Conservation (phyloP, 1,139 yeast genomes). For the Suhomyces ambrosiae region DNA sequence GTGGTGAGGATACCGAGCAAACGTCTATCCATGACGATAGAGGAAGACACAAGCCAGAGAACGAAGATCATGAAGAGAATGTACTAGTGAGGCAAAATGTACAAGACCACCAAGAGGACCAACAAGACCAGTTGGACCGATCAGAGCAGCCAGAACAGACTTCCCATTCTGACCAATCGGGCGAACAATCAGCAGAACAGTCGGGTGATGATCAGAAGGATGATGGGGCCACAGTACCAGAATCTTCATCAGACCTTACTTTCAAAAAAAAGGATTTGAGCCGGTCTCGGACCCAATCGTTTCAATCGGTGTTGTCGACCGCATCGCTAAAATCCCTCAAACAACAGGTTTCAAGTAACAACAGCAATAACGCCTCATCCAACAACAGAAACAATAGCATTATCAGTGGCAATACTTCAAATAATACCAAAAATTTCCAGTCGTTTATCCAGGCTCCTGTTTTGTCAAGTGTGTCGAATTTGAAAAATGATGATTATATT, state of each 20-base stretch:
- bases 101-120: not conserved
- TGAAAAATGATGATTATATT: constrained; percentile 34
- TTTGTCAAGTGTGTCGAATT: constrained; percentile 40
- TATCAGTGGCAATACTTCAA: constrained; percentile 16
- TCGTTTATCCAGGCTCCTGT: constrained; percentile 54
- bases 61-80: no score
- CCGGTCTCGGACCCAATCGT: constrained; percentile 58
- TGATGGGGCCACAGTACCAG: constrained; percentile 10
- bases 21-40: not conserved
- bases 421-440: constrained; percentile 41
- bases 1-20: constrained; percentile 1
- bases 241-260: constrained; percentile 29
- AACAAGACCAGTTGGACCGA: not conserved
- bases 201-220: constrained; percentile 8
- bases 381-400: constrained; percentile 28
- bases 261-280: constrained; percentile 58
- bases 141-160: no score
- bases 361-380: constrained; percentile 12
- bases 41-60: constrained; percentile 5
- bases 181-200: constrained; percentile 2
- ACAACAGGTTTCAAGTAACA: constrained; percentile 25
- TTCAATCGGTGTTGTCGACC: constrained; percentile 64
- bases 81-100: no score
- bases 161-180: constrained; percentile 2
- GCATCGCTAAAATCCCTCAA: constrained; percentile 56